Evolutionary conservation across 2,329 filamentous ascomycete genomes (phyloP).

Genomic region (Cladosporium cucumerinum): DNA sequence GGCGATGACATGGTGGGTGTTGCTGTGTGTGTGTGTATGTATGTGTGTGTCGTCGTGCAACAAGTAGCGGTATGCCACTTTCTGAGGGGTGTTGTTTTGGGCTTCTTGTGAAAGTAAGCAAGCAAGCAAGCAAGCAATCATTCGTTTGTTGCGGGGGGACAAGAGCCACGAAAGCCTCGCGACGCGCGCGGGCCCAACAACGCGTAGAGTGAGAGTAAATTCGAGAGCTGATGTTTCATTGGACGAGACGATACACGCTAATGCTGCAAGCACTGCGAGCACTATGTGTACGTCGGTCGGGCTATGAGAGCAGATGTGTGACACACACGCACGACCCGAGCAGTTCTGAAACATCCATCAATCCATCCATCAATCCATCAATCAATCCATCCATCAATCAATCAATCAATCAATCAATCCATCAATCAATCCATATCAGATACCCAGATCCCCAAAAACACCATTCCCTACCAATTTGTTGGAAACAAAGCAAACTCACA

Average conservation of each 20-base stretch:
- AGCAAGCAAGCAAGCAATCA: conserved; percentile 1
- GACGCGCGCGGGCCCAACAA: neutral
- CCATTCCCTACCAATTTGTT: no score
- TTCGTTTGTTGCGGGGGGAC: neutral
- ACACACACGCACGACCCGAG: neutral
- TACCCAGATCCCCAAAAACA: neutral
- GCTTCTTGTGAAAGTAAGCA: neutral
- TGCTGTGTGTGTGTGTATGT: neutral
- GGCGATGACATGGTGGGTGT: conserved; percentile 60
- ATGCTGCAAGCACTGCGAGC: neutral
- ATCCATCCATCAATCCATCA: no score
- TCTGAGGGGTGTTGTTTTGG: neutral
- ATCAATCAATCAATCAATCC: no score
- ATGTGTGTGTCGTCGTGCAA: neutral
- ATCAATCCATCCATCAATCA: no score
- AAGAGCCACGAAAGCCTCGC: neutral
- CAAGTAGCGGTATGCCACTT: neutral
- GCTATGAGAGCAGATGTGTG: neutral
- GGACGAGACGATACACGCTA: neutral
- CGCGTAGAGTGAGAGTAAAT: neutral
- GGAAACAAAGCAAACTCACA: conserved; percentile 20
- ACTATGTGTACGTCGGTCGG: no score
- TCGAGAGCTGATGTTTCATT: neutral
- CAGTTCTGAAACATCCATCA: neutral
- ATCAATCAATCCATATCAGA: neutral